Base-by-base conservation (phyloP, 1,284 basidiomycete species). In the Heterobasidion irregulare region DNA sequence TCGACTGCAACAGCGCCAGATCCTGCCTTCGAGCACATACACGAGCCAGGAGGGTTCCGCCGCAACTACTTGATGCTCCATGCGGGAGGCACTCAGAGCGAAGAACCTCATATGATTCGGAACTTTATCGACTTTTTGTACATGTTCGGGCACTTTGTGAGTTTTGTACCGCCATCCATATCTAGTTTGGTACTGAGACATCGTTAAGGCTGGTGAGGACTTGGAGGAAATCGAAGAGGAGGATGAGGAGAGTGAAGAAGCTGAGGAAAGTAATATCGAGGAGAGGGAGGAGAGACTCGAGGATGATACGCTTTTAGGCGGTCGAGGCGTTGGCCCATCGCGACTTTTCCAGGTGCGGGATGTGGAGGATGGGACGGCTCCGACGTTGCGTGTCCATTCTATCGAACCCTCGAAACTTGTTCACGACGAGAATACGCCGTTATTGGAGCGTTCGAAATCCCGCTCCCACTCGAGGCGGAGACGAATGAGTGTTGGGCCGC, bases 51-150 rank as follows among this genome's bases (percentile, higher is more conserved):
- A 59, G 94, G 94, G 0, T 96, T 98, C 73, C 78, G 94, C 58
- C 77, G 94, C 52, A 92, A 95, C 66, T 96, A 93, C 66, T 74
- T 97, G 7, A 69, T 86, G 46, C 70, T 88, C 54, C 83, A 80
- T 38, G 85, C 89, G 1, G 80, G 79, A 54, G 33, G 26, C n/a
- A 84, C 86, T 53, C 80, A 86, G 57, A 84, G 84, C 6, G 67
- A 71, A 19, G 80, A 84, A 54, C 88, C 82, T 8, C 75, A 75
- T 12, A 80, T 92, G 65, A 73, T 89, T 12, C 83, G 86, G 63
- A 94, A 90, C 65, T 95, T 97, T 61, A 88, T 97, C 61, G 94
- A 97, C 65, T 98, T 97, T 66, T 72, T 98, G 52, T 90, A 89
- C 63, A 77, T 97, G 34, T 97, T 92, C 64, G 94, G 94, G 6